Base-by-base conservation (phyloP, 2,329 filamentous ascomycete species). In the Botrytis byssoidea region DNA sequence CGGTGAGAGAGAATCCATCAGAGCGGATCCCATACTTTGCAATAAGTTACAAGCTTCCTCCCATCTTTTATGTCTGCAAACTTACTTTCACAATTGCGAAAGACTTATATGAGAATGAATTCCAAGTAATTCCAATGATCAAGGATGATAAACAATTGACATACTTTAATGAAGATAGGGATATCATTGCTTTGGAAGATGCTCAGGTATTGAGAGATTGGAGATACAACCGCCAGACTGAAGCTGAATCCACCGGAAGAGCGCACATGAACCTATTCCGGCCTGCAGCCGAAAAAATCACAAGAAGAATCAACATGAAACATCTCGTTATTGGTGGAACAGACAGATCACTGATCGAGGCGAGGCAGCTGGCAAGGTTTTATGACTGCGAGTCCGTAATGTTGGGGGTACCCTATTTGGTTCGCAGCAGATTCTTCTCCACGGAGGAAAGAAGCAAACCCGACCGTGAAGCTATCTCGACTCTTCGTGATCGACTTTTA, bases 231-330 rank as follows among this genome's bases (percentile, higher is more conserved):
- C 65, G 65, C 7, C 46, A 68, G 37, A 68, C 65, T 5, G 25
- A 68, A 2, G 37, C 46, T 1, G 65, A 68, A 68, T 35, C 16
- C n/a, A 4, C 5, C 32, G 3, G 16, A 14, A 4, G 4, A 16
- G 18, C 10, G 10, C 46, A 0, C 1, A n/a, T 5, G 9, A 37
- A 2, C 6, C 3, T 3, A 1, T 1, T 0, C 6, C 14, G 3
- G 4, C 29, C 64, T 5, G 65, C 46, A 29, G 5, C 6, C 16
- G 65, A 40, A 9, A 20, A 8, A 14, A 68, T 68, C 16, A 68
- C 35, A 29, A 55, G 65, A 40, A 67, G 46, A 68, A 68, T 68
- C 25, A 55, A 68, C 16, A 22, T 68, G 12, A 68, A n/a, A 51
- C 32, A 68, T 68, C 46, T 68, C 10, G 46, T 68, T 8, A 4